Conservation (phyloP, 192 early-diverging fungal species). For the Rhizophagus clarus region DNA sequence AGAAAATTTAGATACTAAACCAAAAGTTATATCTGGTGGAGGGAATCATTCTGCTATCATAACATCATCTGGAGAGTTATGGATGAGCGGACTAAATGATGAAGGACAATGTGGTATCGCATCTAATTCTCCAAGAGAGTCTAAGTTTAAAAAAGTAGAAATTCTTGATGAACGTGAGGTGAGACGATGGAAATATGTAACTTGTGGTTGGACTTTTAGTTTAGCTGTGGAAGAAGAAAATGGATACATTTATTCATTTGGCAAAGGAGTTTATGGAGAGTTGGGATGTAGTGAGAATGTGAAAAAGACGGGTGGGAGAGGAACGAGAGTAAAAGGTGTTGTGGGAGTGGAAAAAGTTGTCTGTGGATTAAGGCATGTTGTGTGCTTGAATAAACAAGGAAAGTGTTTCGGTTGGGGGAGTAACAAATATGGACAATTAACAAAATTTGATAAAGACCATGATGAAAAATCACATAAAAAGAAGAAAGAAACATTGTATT, state of each 20-base stretch:
- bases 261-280: conserved; percentile 56
- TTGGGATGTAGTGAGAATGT: conserved; percentile 45
- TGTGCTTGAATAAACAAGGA: conserved; percentile 51
- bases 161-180: not conserved
- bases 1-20: not conserved
- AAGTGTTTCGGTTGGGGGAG: conserved; percentile 55
- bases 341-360: conserved; percentile 48
- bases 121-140: conserved; percentile 11
- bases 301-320: conserved; percentile 33
- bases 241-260: conserved; percentile 55
- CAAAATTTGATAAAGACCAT: conserved; percentile 21
- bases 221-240: conserved; percentile 42
- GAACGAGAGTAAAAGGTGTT: conserved; percentile 26
- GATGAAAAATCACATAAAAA: conserved; percentile 32
- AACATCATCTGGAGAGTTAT: conserved; percentile 40
- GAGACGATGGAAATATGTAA: conserved; percentile 36
- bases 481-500: conserved; percentile 32
- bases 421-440: conserved; percentile 62
- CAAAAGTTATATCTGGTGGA: conserved; percentile 55
- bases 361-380: conserved; percentile 67
- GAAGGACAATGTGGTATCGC: conserved; percentile 47
- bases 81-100: conserved; percentile 53
- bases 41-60: conserved; percentile 70
- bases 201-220: conserved; percentile 70
- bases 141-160: conserved; percentile 14